These are phyloP conservation scores for Amauroascus niger DNA, from an alignment of 2,329 filamentous ascomycete genomes.

Conservation along the genomic window DNA sequence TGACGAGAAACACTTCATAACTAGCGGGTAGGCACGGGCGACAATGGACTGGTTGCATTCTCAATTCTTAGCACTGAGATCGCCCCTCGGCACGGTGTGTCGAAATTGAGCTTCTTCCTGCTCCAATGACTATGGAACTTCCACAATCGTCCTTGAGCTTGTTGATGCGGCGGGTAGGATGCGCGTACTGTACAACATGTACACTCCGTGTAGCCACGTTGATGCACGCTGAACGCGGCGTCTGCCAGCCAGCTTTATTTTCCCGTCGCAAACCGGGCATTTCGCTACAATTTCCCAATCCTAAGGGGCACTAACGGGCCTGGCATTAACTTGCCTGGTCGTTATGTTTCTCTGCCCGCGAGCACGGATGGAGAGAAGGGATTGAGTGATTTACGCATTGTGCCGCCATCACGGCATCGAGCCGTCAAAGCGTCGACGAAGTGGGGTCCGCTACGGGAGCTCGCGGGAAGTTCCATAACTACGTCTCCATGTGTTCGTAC, in stretches of 20 bases:
- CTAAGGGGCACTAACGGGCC: no score
- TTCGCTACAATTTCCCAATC: background rate
- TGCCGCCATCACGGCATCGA: background rate
- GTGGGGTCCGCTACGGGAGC: background rate
- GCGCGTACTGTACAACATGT: background rate
- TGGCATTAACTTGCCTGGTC: no score
- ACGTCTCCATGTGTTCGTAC: constrained; percentile 2
- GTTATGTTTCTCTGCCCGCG: background rate
- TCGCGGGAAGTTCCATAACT: constrained; percentile 2
- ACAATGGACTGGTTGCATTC: background rate
- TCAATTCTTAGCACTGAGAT: background rate
- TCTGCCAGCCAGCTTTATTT: background rate
- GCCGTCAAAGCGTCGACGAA: background rate
- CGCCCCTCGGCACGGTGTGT: background rate
- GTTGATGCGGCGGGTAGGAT: background rate
- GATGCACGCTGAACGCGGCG: background rate
- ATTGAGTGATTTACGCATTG: background rate
- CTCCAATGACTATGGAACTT: background rate
- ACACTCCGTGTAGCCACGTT: background rate
- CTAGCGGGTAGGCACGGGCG: background rate
- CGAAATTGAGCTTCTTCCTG: background rate
- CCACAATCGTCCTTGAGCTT: background rate
- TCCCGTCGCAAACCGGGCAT: background rate
- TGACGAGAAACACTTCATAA: background rate
- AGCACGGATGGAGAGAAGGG: background rate